A percentile compares a stretch with the other conserved stretches of the same genome.
Evolutionary conservation across 1,284 basidiomycete species (phyloP).

Genomic region (Abortiporus biennis): DNA sequence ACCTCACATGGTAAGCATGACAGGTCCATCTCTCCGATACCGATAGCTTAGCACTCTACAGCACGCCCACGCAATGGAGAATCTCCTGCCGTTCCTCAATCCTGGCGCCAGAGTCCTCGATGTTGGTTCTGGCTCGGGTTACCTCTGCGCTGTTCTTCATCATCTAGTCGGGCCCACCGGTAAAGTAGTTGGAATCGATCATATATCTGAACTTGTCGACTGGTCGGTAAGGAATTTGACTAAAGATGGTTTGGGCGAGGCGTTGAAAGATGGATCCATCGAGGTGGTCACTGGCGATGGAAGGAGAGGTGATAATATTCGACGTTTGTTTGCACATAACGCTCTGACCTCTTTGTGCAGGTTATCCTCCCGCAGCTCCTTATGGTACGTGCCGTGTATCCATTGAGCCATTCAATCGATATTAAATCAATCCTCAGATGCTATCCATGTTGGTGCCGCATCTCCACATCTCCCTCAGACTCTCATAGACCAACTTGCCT

Average conservation of each 20-base stretch:
- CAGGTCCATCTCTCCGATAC: neutral
- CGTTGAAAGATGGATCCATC: constrained; percentile 49
- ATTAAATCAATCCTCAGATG: too few species aligned
- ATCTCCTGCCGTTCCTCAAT: constrained; percentile 63
- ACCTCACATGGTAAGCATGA: constrained; percentile 74
- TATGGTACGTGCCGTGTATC: constrained; percentile 1
- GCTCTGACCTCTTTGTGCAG: neutral
- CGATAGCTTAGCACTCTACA: constrained; percentile 19
- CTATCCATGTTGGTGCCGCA: constrained; percentile 95
- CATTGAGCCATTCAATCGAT: neutral
- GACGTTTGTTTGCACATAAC: constrained; percentile 1
- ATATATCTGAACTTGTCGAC: constrained; percentile 75
- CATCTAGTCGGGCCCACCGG: constrained; percentile 54
- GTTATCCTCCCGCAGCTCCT: neutral
- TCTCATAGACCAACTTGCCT: constrained; percentile 78
- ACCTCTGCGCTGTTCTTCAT: constrained; percentile 72
- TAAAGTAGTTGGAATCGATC: constrained; percentile 87
- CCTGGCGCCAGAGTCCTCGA: constrained; percentile 76
- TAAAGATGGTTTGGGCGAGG: constrained; percentile 57
- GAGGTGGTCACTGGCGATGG: constrained; percentile 78
- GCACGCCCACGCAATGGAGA: constrained; percentile 80
- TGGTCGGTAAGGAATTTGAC: constrained; percentile 67
- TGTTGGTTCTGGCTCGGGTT: constrained; percentile 77
- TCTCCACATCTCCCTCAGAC: constrained; percentile 70
- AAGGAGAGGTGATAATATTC: constrained; percentile 55